These are phyloP conservation scores for Epichloe hybrida DNA, from an alignment of 2,329 filamentous ascomycete species.

Conservation along the genomic window DNA sequence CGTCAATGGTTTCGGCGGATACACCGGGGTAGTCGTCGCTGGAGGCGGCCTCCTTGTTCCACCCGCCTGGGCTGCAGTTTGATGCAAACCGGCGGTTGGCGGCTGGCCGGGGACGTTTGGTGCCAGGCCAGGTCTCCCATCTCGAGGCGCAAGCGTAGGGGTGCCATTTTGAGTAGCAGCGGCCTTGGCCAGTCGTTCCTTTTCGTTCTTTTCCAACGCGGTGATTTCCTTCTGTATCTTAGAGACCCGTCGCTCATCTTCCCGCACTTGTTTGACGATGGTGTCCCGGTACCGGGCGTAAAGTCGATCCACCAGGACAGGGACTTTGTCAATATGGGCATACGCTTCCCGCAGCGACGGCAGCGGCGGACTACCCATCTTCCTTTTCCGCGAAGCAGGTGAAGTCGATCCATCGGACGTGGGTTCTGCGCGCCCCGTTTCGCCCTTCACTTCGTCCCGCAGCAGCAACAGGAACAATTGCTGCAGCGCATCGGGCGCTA, in stretches of 20 bases:
- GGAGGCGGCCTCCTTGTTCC: slow-evolving; percentile 14
- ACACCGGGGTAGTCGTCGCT: slow-evolving; percentile 20
- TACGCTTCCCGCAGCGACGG: slow-evolving; percentile 53
- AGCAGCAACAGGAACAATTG: slow-evolving; percentile 66
- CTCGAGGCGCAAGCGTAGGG: slow-evolving; percentile 19
- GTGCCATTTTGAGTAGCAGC: slow-evolving; percentile 20
- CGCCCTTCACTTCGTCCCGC: slow-evolving; percentile 53
- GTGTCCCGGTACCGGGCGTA: slow-evolving; percentile 63
- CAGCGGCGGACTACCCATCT: slow-evolving; percentile 50
- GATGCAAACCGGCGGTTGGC: slow-evolving; percentile 5
- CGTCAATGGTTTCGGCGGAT: slow-evolving; percentile 21
- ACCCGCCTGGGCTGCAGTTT: slow-evolving; percentile 7
- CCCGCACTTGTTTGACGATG: slow-evolving; percentile 54
- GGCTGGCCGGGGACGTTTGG: not conserved
- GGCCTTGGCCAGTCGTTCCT: slow-evolving; percentile 22
- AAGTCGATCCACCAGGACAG: slow-evolving; percentile 56
- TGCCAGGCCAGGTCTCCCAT: slow-evolving; percentile 14
- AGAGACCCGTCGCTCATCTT: slow-evolving; percentile 58
- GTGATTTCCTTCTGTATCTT: slow-evolving; percentile 53
- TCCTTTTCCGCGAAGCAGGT: slow-evolving; percentile 58
- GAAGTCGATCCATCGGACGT: slow-evolving; percentile 31
- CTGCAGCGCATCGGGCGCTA: slow-evolving; percentile 67
- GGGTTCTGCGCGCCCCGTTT: slow-evolving; percentile 25
- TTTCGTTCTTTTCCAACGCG: slow-evolving; percentile 44
- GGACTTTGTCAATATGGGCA: slow-evolving; percentile 54